These are phyloP conservation scores for Picochlorum sp. DNA, from an alignment of 139 green algal species.

Conservation along the genomic window DNA sequence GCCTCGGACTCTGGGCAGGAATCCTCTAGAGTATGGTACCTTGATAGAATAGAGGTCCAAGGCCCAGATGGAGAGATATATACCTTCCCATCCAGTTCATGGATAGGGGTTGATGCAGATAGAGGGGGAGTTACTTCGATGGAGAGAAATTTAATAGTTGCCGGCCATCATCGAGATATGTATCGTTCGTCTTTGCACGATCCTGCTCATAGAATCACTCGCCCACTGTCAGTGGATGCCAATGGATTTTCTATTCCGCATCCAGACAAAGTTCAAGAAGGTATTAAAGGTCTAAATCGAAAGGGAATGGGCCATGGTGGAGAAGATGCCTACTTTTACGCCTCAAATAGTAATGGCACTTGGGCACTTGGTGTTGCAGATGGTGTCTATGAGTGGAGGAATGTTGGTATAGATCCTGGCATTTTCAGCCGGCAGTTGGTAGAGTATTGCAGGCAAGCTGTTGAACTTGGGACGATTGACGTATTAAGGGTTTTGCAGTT, in stretches of 20 bases:
- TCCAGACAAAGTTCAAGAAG: slow-evolving; percentile 70
- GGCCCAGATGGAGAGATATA: slow-evolving; percentile 29
- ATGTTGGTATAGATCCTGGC: slow-evolving; percentile 78
- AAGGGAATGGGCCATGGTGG: slow-evolving; percentile 62
- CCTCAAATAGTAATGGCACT: slow-evolving; percentile 37
- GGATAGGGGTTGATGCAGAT: slow-evolving; percentile 36
- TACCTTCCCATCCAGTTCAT: slow-evolving; percentile 70
- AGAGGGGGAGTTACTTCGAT: neutral
- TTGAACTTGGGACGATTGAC: slow-evolving; percentile 35
- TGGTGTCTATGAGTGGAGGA: slow-evolving; percentile 83
- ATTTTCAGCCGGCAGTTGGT: slow-evolving; percentile 54
- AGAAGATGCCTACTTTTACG: slow-evolving; percentile 81
- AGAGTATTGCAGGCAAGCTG: slow-evolving; percentile 22
- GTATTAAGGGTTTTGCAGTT: slow-evolving; percentile 19
- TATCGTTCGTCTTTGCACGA: slow-evolving; percentile 17
- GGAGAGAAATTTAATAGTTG: neutral
- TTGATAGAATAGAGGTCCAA: slow-evolving; percentile 13
- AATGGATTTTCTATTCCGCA: slow-evolving; percentile 70
- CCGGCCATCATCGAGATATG: neutral
- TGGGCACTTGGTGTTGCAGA: slow-evolving; percentile 84
- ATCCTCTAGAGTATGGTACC: slow-evolving; percentile 9
- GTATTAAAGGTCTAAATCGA: slow-evolving; percentile 55
- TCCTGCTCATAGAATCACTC: slow-evolving; percentile 51
- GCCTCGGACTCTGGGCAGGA: neutral
- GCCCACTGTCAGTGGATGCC: slow-evolving; percentile 14